Base-by-base conservation (phyloP, 345 rosid species). In the Iberis pinnata region DNA sequence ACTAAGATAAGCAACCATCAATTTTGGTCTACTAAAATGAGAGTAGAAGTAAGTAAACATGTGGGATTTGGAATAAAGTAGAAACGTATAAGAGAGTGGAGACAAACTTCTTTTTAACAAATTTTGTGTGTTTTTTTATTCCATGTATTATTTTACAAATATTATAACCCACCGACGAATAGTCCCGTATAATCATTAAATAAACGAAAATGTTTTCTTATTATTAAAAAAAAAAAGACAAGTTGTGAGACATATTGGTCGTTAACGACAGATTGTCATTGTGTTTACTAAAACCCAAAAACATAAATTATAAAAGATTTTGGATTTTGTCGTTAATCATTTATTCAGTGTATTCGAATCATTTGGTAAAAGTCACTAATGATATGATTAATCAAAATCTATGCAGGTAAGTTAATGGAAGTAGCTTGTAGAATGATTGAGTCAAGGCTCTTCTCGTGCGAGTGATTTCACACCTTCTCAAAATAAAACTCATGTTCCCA, bases 361-460 rank as follows among this genome's bases (percentile, higher is more conserved):
- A 57, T 43, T 49, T 29, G 2, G 2, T 29, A 9, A 32, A 32
- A 32, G n/a, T 32, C 11, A 32, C 37, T 32, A 7, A 32, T 32
- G 37, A 32, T 32, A 32, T 32, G 37, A 51, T 50, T n/a, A n/a
- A n/a, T n/a, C n/a, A n/a, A n/a, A 14, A 37, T 52, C 1, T 29
- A 18, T 56, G 69, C 92, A 90, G 98, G 98, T 60, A 87, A 78
- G 71, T 73, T 90, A 67, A 65, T 87, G 82, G 96, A 90, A 71
- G 77, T 90, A 39, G 85, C 95, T 8, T 90, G 98, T 74, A 69
- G 77, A 27, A 63, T 87, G 80, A 79, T 82, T 18, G 85, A 78
- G 35, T 88, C 88, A 6, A 78, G 46, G 27, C 71, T 83, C 52
- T 59, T 70, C 27, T 66, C 83, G 3, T 86, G 97, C 70, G 79